Evolutionary conservation across 169 alveolate genomes (phyloP), one percentile per base, ranked within the genome.

Genomic region (Miamiensis avidus): DNA sequence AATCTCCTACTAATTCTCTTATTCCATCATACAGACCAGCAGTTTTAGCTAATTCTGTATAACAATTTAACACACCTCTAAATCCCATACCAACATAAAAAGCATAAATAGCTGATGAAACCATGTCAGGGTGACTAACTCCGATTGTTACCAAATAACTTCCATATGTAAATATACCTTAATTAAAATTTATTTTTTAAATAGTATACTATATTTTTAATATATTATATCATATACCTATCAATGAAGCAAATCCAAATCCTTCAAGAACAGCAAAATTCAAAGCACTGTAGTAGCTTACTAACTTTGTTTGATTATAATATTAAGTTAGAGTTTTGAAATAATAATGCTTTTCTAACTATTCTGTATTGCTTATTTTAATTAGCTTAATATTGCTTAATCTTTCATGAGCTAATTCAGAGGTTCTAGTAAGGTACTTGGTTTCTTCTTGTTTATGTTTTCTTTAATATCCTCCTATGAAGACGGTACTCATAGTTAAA

Each of bases 11-110:
- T 28, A 79, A 69, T 28, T 49, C 73, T n/a, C 34, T 34, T 25
- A 79, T 79, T 11, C 84, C 84, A 16, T 79, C 76, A 74, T 85
- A 85, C 34, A 85, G 33, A 78, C 86, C 89, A 74, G 86, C 73
- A 11, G 89, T 85, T 31, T 85, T 85, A n/a, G 69, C 82, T 31
- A 85, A 73, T 85, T 85, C 89, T 32, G 82, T 85, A 34, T 85
- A 85, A 0, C 77, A 34, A 20, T 64, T 34, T 28, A 85, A 75
- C 49, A 85, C 49, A 11, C 74, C 73, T 75, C 89, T 78, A 0
- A 81, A 72, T 75, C 89, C 89, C 31, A 73, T 29, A 1, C 85
- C 89, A 32, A 85, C 83, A 34, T 78, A 85, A 25, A 85, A 79
- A n/a, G 86, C 89, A 72, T 85, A 73, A 26, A 85, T 34, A 34